Percentiles rank a stretch among this genome's conserved stretches.
These are phyloP conservation scores for Crucibulum laeve DNA, from an alignment of 768 basidiomycete genomes.

Conservation along the genomic window DNA sequence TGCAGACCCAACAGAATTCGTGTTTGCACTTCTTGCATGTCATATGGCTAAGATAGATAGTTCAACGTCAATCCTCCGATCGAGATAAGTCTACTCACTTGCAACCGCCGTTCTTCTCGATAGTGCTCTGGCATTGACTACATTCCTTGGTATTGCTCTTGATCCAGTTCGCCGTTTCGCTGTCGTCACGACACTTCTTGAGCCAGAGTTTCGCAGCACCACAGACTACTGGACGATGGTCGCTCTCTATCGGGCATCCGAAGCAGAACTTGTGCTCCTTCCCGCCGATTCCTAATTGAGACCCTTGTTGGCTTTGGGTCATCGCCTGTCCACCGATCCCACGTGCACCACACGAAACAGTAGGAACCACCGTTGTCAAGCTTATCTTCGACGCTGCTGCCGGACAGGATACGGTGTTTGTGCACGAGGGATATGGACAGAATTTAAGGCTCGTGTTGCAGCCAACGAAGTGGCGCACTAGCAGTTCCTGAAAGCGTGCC, in stretches of 20 bases:
- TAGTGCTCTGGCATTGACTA: conserved; percentile 91
- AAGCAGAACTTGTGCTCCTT: conserved; percentile 88
- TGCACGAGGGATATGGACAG: conserved; percentile 94
- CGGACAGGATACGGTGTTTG: conserved; percentile 88
- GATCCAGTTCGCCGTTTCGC: conserved; percentile 99
- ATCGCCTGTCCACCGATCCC: conserved; percentile 32
- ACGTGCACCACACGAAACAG: conserved; percentile 76
- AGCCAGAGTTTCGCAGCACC: conserved; percentile 88
- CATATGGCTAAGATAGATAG: conserved; percentile 74
- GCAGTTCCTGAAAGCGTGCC: conserved; percentile 79
- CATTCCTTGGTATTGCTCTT: conserved; percentile 99
- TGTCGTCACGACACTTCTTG: conserved; percentile 96
- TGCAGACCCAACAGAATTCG: conserved; percentile 99
- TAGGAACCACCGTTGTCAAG: conserved; percentile 80
- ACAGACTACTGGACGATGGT: conserved; percentile 92
- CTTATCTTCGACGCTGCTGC: conserved; percentile 72
- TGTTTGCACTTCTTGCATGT: conserved; percentile 99
- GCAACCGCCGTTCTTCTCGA: conserved; percentile 99
- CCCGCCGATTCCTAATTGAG: conserved; percentile 22
- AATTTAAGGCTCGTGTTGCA: conserved; percentile 82
- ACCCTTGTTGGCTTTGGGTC: conserved; percentile 26
- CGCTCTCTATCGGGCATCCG: conserved; percentile 83
- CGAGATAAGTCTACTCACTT: conserved; percentile 61
- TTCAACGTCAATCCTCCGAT: conserved; percentile 1
- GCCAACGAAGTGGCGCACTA: conserved; percentile 86